A percentile compares a stretch with the other conserved stretches of the same genome.
Evolutionary conservation across 2,329 filamentous ascomycete species (phyloP).

Genomic region (Torrubiellomyces zombiae): DNA sequence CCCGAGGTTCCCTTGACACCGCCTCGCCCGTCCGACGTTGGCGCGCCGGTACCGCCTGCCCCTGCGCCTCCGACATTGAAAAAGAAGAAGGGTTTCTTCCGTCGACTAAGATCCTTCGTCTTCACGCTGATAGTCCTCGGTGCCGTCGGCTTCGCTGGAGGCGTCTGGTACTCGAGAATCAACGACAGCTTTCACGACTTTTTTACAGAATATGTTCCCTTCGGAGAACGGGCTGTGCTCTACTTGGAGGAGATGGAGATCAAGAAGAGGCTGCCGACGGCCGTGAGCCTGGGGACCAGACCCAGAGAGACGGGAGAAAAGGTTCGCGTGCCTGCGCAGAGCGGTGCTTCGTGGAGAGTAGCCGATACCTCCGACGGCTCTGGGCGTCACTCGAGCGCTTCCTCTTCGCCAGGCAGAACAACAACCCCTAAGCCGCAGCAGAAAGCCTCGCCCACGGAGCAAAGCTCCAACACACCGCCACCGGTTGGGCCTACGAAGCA

Average conservation of each 20-base stretch:
- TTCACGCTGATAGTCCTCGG: conserved; percentile 62
- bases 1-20: conserved; percentile 15
- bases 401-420: conserved; percentile 15
- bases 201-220: conserved; percentile 93
- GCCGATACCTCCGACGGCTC: conserved; percentile 40
- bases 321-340: conserved; percentile 71
- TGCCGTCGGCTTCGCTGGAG: conserved; percentile 65
- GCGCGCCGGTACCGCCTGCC: conserved; percentile 8
- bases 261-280: conserved; percentile 58
- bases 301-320: conserved; percentile 44
- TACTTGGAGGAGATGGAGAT: conserved; percentile 95
- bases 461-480: conserved; percentile 11
- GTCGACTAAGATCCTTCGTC: conserved; percentile 62
- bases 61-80: conserved; percentile 21
- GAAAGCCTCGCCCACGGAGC: conserved; percentile 14
- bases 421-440: conserved; percentile 10
- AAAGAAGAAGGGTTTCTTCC: conserved; percentile 48
- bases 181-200: conserved; percentile 99
- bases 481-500: conserved; percentile 12
- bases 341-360: conserved; percentile 68
- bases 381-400: conserved; percentile 46
- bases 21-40: conserved; percentile 7
- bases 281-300: conserved; percentile 25
- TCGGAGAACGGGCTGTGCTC: conserved; percentile 82
- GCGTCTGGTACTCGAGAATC: conserved; percentile 81